phyloP scores from a whole-genome alignment of 495 filamentous ascomycete species.

The Pyrenula aspistea region DNA sequence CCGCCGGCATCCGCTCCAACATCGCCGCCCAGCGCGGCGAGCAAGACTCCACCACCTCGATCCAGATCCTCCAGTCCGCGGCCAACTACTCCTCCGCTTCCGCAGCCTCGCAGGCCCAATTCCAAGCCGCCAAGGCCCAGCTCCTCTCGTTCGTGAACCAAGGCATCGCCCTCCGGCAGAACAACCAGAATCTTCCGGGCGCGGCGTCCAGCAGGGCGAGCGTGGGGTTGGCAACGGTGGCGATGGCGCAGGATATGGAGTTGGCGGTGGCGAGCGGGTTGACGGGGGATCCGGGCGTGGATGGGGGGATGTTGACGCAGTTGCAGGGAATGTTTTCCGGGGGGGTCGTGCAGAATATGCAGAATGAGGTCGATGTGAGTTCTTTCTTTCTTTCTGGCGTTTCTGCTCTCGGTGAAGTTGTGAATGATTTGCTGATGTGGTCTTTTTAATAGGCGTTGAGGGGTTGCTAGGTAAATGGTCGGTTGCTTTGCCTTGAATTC shows the following conservation, averaged over 20 bases:
- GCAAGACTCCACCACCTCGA: background rate
- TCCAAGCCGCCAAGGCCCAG: background rate
- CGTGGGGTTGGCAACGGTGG: background rate
- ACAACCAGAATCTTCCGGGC: background rate
- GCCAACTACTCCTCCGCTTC: background rate
- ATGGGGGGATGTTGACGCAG: background rate
- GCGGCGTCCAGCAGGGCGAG: background rate
- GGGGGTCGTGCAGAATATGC: background rate
- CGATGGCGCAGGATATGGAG: background rate
- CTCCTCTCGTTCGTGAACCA: background rate
- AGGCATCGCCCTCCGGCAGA: background rate
- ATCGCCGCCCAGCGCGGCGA: constrained; percentile 2
- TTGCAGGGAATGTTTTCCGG: background rate
- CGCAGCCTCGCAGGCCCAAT: background rate
- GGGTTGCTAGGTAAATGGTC: background rate
- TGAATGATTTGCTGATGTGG: background rate
- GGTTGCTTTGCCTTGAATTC: too few relatives aligned
- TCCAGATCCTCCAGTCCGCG: background rate
- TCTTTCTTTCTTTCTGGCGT: background rate
- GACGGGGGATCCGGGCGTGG: background rate
- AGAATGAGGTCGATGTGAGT: background rate
- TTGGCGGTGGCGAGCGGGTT: background rate
- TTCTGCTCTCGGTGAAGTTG: background rate
- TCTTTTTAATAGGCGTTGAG: background rate
- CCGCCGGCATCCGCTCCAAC: constrained; percentile 3